phyloP scores from a whole-genome alignment of 2,329 filamentous ascomycete species.

The Ascochyta viciae-villosae region DNA sequence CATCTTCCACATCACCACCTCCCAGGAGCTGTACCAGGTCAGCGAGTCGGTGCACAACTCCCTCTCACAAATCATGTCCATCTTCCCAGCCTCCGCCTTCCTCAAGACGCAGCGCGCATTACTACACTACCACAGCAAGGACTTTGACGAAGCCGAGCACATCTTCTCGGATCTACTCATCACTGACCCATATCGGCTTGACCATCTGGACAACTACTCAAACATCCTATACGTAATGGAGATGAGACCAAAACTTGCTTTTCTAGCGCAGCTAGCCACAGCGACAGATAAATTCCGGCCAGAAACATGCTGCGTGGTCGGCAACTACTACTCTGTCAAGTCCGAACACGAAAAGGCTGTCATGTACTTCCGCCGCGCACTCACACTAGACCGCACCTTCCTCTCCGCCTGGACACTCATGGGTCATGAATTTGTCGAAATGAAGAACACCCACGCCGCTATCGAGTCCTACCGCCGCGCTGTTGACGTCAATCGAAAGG shows the following conservation, averaged over 20 bases:
- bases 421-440: conserved; percentile 98
- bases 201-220: conserved; percentile 93
- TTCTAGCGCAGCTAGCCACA: conserved; percentile 88
- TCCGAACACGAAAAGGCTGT: conserved; percentile 98
- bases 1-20: conserved; percentile 91
- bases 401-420: conserved; percentile 97
- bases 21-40: conserved; percentile 89
- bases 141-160: conserved; percentile 68
- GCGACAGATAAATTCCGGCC: conserved; percentile 94
- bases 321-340: conserved; percentile 94
- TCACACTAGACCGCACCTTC: conserved; percentile 89
- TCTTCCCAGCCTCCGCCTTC: conserved; percentile 90
- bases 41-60: conserved; percentile 76
- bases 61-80: conserved; percentile 76
- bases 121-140: conserved; percentile 88
- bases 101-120: conserved; percentile 88
- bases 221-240: conserved; percentile 97
- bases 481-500: conserved; percentile 93
- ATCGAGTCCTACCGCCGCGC: conserved; percentile 96
- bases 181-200: conserved; percentile 74
- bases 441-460: conserved; percentile 97
- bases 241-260: conserved; percentile 85
- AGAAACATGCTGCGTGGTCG: conserved; percentile 94
- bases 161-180: conserved; percentile 73
- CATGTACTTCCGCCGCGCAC: conserved; percentile 92